Conservation (phyloP, 2,329 filamentous ascomycete genomes). For the Ceratocystis cacaofunesta region DNA sequence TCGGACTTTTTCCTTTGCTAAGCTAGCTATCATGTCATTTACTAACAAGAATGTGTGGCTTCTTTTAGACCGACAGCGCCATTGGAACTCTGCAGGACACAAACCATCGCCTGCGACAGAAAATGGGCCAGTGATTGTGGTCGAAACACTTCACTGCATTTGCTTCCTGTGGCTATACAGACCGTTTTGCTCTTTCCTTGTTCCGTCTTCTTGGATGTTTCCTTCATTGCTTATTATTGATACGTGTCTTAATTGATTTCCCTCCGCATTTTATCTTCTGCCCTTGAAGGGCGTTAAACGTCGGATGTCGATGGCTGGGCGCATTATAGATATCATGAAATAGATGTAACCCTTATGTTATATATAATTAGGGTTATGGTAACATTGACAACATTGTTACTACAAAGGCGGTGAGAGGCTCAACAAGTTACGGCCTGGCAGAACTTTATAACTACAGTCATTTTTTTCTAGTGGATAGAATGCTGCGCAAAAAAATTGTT, state of each 20-base stretch:
- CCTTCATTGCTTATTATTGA: constrained; percentile 7
- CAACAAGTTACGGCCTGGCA: neutral
- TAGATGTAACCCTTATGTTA: neutral
- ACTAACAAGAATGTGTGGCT: constrained; percentile 18
- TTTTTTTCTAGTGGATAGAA: neutral
- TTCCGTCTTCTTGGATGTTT: neutral
- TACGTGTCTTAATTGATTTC: constrained; percentile 10
- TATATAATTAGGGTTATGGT: neutral
- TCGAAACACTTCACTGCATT: neutral
- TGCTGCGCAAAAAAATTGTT: neutral
- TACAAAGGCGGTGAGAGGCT: neutral
- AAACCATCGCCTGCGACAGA: constrained; percentile 16
- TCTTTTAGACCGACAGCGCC: constrained; percentile 57
- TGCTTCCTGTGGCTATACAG: neutral
- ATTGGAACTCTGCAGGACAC: constrained; percentile 15
- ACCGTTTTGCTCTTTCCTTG: neutral
- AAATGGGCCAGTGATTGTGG: constrained; percentile 13
- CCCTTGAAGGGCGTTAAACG: neutral
- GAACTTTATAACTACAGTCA: constrained; percentile 1
- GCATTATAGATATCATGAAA: neutral
- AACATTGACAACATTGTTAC: neutral
- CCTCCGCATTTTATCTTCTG: neutral
- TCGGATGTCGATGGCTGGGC: neutral
- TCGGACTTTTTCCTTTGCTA: neutral
- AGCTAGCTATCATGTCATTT: neutral